A percentile compares a stretch with the other conserved stretches of the same genome.
These are phyloP conservation scores for Diaporthe citrichinensis DNA, from an alignment of 2,329 filamentous ascomycete species.

Conservation along the genomic window DNA sequence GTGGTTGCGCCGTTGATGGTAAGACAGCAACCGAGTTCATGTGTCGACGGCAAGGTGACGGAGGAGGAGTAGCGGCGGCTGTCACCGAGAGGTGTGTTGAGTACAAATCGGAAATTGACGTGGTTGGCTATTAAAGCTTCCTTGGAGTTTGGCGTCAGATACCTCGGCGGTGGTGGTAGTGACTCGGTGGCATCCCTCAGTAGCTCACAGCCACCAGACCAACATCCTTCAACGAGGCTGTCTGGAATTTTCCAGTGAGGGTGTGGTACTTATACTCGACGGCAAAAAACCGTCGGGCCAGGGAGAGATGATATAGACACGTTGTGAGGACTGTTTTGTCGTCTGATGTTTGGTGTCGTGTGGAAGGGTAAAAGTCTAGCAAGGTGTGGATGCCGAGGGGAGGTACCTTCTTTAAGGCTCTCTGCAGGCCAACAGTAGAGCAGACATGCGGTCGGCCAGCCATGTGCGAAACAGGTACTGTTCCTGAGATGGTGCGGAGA, in stretches of 20 bases:
- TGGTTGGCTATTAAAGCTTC: constrained; percentile 34
- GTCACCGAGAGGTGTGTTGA: constrained; percentile 42
- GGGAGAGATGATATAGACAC: neutral
- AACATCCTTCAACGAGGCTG: constrained; percentile 38
- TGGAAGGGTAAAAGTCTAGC: constrained; percentile 48
- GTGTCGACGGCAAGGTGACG: constrained; percentile 49
- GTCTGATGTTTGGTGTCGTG: constrained; percentile 60
- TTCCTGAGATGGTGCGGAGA: constrained; percentile 61
- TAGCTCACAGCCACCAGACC: constrained; percentile 29
- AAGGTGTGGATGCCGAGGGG: constrained; percentile 54
- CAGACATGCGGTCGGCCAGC: constrained; percentile 59
- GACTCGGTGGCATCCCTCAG: constrained; percentile 29
- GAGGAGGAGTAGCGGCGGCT: constrained; percentile 45
- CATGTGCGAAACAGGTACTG: constrained; percentile 63
- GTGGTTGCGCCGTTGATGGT: constrained; percentile 50
- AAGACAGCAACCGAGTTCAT: constrained; percentile 53
- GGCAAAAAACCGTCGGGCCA: neutral
- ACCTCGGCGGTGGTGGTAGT: constrained; percentile 39
- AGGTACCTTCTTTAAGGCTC: constrained; percentile 58
- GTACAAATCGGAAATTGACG: constrained; percentile 40
- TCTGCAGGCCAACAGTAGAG: constrained; percentile 61
- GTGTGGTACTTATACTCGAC: neutral
- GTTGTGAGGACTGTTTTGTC: constrained; percentile 54
- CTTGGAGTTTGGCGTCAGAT: constrained; percentile 38
- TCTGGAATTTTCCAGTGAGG: constrained; percentile 24